These are phyloP conservation scores for Mucor lusitanicus DNA, from an alignment of 371 early-diverging fungal genomes.

Conservation along the genomic window DNA sequence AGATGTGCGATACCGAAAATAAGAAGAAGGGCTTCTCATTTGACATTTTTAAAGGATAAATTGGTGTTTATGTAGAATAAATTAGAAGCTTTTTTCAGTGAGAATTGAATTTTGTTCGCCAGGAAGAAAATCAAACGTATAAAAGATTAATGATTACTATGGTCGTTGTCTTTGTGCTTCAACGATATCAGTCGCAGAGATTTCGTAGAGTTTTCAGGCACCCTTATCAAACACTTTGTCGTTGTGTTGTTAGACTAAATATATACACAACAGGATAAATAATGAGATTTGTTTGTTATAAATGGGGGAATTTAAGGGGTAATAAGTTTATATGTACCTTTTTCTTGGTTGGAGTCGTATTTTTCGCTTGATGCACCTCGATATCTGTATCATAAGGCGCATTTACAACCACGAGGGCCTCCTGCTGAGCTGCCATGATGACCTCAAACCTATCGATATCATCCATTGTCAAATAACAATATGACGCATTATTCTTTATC, in stretches of 20 bases:
- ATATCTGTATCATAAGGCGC: slow-evolving; percentile 43
- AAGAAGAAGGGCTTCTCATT: not conserved
- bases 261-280: not conserved
- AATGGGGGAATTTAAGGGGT: not conserved
- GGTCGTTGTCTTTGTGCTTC: not conserved
- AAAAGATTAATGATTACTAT: not conserved
- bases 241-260: not conserved
- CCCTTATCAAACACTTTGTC: not conserved
- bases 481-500: slow-evolving; percentile 25
- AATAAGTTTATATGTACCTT: not conserved
- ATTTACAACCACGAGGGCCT: slow-evolving; percentile 38
- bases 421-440: slow-evolving; percentile 28
- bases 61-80: not conserved
- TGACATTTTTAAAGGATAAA: not conserved
- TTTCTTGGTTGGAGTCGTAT: not conserved
- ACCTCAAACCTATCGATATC: slow-evolving; percentile 35
- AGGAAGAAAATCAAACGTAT: not conserved
- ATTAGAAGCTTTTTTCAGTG: not conserved
- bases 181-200: not conserved
- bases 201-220: not conserved
- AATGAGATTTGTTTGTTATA: not conserved
- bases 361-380: slow-evolving; percentile 25
- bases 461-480: slow-evolving; percentile 43
- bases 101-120: not conserved
- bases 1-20: not conserved